These are phyloP conservation scores for Obelidium mucronatum DNA, from an alignment of 192 early-diverging fungal species.

Conservation along the genomic window DNA sequence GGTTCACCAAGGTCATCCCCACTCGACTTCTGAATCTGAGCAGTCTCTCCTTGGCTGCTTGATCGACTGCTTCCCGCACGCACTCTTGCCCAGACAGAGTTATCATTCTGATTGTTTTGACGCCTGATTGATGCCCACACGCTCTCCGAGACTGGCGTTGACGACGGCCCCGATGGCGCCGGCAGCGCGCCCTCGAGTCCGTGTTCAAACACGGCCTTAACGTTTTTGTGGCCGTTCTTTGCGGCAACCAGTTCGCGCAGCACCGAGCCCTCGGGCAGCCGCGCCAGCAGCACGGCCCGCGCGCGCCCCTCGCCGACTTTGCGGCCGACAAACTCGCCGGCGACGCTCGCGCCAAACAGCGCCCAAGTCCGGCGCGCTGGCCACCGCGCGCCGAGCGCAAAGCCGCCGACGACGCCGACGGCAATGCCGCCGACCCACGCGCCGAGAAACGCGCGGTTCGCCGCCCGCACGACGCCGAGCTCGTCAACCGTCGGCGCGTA, in stretches of 20 bases:
- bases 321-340: conserved; percentile 23
- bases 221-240: not conserved
- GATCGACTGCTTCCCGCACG: not conserved
- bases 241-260: conserved; percentile 5
- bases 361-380: not conserved
- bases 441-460: conserved; percentile 18
- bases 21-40: not conserved
- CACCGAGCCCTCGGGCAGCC: not conserved
- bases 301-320: conserved; percentile 25
- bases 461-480: not conserved
- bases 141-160: not conserved
- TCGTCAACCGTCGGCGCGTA: conserved; percentile 22
- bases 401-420: conserved; percentile 8
- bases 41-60: too few relatives aligned
- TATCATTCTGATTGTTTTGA: too few relatives aligned
- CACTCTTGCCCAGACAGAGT: conserved; percentile 4
- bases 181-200: not conserved
- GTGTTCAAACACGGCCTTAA: conserved; percentile 4
- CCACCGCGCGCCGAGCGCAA: too few relatives aligned
- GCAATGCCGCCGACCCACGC: conserved; percentile 10
- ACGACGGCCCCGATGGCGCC: not conserved
- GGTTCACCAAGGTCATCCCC: not conserved
- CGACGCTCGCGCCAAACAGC: not conserved
- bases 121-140: not conserved
- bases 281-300: not conserved